phyloP scores from a whole-genome alignment of 331 rosid species.

The Malus hybrid region DNA sequence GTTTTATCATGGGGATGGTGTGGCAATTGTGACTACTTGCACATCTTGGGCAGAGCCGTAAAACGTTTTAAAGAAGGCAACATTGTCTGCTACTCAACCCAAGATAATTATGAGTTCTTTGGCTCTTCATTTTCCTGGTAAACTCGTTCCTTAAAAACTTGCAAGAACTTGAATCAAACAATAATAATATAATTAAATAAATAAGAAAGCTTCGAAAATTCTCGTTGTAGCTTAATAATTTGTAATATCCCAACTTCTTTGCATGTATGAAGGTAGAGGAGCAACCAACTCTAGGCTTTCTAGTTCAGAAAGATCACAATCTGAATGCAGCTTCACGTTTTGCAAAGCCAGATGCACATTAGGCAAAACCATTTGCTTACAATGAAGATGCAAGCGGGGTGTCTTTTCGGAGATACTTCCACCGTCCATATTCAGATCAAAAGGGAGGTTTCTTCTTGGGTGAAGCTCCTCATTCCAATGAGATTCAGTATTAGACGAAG shows the following conservation, averaged over 20 bases:
- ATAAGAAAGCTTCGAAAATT: neutral
- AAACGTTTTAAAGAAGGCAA: too few species aligned
- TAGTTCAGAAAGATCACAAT: slow-evolving; percentile 47
- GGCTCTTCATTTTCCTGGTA: too few species aligned
- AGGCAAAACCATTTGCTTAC: slow-evolving; percentile 75
- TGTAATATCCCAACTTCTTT: slow-evolving; percentile 74
- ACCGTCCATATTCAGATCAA: slow-evolving; percentile 52
- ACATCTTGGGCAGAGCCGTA: too few species aligned
- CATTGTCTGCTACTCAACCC: too few species aligned
- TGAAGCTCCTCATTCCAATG: slow-evolving; percentile 32
- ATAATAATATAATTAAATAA: neutral
- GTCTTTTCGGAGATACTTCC: slow-evolving; percentile 61
- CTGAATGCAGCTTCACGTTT: slow-evolving; percentile 34
- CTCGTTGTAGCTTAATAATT: slow-evolving; percentile 22
- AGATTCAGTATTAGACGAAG: slow-evolving; percentile 23
- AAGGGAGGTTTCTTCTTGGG: slow-evolving; percentile 44
- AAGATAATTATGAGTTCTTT: too few species aligned
- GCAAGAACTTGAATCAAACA: neutral
- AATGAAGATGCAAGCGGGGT: slow-evolving; percentile 80
- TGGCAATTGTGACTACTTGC: too few species aligned
- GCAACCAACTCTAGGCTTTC: slow-evolving; percentile 52
- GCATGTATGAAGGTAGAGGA: slow-evolving; percentile 72
- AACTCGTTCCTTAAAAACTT: too few species aligned
- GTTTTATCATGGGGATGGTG: too few species aligned
- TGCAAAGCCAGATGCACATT: slow-evolving; percentile 51